Base-by-base conservation (phyloP, 495 filamentous ascomycete genomes). In the Aspergillus saccharolyticus region DNA sequence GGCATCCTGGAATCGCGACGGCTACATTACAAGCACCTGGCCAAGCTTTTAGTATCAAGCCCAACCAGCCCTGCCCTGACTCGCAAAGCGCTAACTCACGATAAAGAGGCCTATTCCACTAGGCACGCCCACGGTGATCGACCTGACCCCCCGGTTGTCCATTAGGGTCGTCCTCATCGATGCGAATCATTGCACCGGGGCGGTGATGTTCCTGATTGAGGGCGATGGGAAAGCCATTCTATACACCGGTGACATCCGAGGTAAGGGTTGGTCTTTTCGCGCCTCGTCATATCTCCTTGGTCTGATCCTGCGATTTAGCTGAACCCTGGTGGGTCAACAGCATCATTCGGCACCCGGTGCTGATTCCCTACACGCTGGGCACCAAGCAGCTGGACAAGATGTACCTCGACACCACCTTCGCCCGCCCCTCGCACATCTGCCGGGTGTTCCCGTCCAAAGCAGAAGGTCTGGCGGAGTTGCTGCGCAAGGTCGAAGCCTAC, bases 131-230 rank as follows among this genome's bases (percentile, higher is more conserved):
- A 90, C 85, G 0, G 68, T 78, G 39, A 81, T 97, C 55, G 89
- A 96, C 60, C 75, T 96, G 9, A 78, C 79, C 3, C 89, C 84
- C 0, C 80, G 80, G 6, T 80, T 81, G 53, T 71, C 72, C 12
- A 85, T 96, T 47, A 83, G 84, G 51, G 89, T 96, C 33, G 96
- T 92, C 2, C 78, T 97, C 0, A 81, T 96, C 33, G 85, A 96
- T 75, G 92, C 93, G 8, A 97, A 97, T 65, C 93, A 97, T 64
- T 97, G 93, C 66, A 76, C 85, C 18, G 93, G 93, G 3, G 85
- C 91, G 19, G 91, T 96, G 24, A 96, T 96, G 90, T 96, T 97
- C 65, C 84, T 97, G 7, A 86, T 97, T 43, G 89, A 97, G 66
- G 84, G 84, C 4, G 68, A 83, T 52, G 81, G 80, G 7, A 92